Percentiles rank a stretch among this genome's conserved stretches.
Conservation (phyloP, 768 basidiomycete genomes). For the Chalciporus pseudorubinellus region DNA sequence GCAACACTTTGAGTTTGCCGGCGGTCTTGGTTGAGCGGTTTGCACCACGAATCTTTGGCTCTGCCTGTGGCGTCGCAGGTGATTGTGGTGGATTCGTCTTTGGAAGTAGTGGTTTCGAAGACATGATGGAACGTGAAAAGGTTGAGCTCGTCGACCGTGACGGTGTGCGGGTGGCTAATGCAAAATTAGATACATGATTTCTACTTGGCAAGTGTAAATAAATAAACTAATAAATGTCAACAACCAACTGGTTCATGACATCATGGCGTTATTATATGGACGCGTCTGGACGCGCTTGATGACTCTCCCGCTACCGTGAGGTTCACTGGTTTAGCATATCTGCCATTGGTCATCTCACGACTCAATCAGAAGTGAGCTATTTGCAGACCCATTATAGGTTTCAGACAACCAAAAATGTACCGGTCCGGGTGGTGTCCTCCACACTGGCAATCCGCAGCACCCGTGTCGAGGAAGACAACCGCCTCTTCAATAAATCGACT, state of each 20-base stretch:
- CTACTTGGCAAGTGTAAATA: neutral
- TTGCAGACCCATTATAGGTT: too few relatives aligned
- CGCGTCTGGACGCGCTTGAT: too few relatives aligned
- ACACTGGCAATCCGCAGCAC: too few relatives aligned
- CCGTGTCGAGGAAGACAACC: too few relatives aligned
- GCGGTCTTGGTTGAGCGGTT: constrained; percentile 79
- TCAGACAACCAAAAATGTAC: too few relatives aligned
- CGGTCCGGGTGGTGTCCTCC: too few relatives aligned
- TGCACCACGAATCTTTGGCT: constrained; percentile 64
- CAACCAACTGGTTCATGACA: constrained; percentile 4
- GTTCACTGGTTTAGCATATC: too few relatives aligned
- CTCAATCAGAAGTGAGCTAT: too few relatives aligned
- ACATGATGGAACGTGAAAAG: constrained; percentile 19
- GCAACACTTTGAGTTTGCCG: constrained; percentile 85
- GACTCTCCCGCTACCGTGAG: too few relatives aligned
- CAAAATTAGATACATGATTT: constrained; percentile 10
- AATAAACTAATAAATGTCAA: constrained; percentile 1
- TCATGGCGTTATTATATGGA: constrained; percentile 2
- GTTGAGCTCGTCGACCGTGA: constrained; percentile 14
- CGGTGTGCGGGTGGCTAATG: constrained; percentile 10
- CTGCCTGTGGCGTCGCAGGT: constrained; percentile 21
- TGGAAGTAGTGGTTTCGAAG: constrained; percentile 31
- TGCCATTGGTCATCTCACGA: too few relatives aligned
- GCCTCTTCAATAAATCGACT: too few relatives aligned
- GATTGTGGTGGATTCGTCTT: constrained; percentile 24